These are phyloP conservation scores for Umbelopsis isabellina DNA, from an alignment of 192 early-diverging fungal genomes.

Conservation along the genomic window DNA sequence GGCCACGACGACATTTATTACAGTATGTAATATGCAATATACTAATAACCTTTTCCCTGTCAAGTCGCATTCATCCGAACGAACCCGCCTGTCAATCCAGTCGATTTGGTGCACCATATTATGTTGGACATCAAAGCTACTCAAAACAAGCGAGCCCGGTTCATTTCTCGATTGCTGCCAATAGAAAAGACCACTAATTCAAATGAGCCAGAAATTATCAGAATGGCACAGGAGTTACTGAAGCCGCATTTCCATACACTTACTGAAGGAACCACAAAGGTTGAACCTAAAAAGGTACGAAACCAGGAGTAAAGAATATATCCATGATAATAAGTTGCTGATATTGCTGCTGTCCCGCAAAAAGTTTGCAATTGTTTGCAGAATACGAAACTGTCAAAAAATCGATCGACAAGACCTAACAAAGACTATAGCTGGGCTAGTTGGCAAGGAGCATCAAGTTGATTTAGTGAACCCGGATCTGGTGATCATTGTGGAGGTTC, in stretches of 20 bases:
- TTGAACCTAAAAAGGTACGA: constrained; percentile 32
- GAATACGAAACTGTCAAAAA: constrained; percentile 61
- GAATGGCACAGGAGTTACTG: constrained; percentile 43
- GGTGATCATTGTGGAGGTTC: constrained; percentile 60
- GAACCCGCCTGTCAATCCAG: constrained; percentile 49
- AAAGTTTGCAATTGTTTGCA: constrained; percentile 60
- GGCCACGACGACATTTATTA: not conserved
- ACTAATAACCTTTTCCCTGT: not conserved
- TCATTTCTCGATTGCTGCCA: constrained; percentile 55
- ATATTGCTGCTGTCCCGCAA: not conserved
- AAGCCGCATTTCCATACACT: constrained; percentile 47
- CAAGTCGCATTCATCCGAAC: constrained; percentile 55
- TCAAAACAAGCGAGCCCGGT: constrained; percentile 36
- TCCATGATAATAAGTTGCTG: not conserved
- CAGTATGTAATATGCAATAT: not conserved
- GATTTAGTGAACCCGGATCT: constrained; percentile 57
- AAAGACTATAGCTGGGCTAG: constrained; percentile 47
- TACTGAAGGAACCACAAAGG: constrained; percentile 30
- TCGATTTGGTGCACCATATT: constrained; percentile 32
- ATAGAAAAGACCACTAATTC: constrained; percentile 54
- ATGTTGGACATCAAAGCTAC: constrained; percentile 30
- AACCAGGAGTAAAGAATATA: too few relatives aligned
- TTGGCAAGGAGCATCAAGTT: constrained; percentile 56
- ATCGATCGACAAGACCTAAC: constrained; percentile 54
- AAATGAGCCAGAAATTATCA: constrained; percentile 52